Conservation (phyloP, 1,139 yeast species). For the Wickerhamiella infanticola region DNA sequence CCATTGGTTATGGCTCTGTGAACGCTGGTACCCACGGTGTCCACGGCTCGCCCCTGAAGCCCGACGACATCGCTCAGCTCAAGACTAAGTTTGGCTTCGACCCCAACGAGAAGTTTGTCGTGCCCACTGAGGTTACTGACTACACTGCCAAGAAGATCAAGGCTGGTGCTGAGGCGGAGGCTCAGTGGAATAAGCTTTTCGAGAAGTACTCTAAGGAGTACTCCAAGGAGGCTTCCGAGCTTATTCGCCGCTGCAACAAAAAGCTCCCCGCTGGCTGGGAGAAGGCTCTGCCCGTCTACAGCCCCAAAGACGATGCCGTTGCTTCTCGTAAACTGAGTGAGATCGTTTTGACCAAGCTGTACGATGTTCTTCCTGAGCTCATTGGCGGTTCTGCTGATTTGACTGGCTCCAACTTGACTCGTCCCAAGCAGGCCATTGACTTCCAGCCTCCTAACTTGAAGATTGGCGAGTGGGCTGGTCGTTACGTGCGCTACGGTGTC, state of each 20-base stretch:
- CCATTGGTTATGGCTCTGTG: constrained; percentile 89
- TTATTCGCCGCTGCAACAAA: constrained; percentile 66
- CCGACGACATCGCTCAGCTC: constrained; percentile 82
- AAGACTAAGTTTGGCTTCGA: constrained; percentile 78
- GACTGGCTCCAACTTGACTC: constrained; percentile 94
- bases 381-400: constrained; percentile 98
- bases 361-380: constrained; percentile 65
- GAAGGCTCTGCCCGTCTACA: constrained; percentile 61
- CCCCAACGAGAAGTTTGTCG: constrained; percentile 66
- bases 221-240: constrained; percentile 70
- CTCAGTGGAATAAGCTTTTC: constrained; percentile 57
- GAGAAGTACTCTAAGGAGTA: constrained; percentile 49
- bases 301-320: constrained; percentile 61
- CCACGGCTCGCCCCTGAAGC: constrained; percentile 94
- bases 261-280: constrained; percentile 81
- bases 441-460: constrained; percentile 83
- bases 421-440: constrained; percentile 71
- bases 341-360: constrained; percentile 52
- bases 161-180: constrained; percentile 48
- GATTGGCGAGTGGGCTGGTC: constrained; percentile 79
- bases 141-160: constrained; percentile 44
- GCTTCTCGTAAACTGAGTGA: constrained; percentile 96
- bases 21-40: constrained; percentile 80
- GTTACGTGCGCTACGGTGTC: constrained; percentile 96
- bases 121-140: constrained; percentile 73